phyloP scores from a whole-genome alignment of 768 basidiomycete genomes.

The Pleurotus platypus region DNA sequence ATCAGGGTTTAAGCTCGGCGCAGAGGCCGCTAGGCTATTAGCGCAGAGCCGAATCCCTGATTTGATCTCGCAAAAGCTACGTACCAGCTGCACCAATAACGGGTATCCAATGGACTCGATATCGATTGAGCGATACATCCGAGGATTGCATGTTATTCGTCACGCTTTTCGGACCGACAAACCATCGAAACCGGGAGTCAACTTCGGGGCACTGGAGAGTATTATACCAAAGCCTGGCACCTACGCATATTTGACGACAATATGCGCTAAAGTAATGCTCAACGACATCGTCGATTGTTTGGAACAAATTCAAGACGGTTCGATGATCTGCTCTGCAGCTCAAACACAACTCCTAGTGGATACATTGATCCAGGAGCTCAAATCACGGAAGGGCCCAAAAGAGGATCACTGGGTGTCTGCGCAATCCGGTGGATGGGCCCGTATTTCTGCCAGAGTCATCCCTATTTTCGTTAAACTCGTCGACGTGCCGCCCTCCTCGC shows the following conservation, averaged over 20 bases:
- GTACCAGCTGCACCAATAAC: no score
- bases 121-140: slow-evolving; percentile 5
- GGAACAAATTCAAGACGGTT: neutral
- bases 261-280: slow-evolving; percentile 5
- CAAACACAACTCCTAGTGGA: slow-evolving; percentile 2
- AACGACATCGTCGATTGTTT: slow-evolving; percentile 6
- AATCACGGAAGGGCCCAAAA: slow-evolving; percentile 4
- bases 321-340: neutral
- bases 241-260: neutral
- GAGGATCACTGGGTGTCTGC: slow-evolving; percentile 2
- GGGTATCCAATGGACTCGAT: neutral
- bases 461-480: slow-evolving; percentile 6
- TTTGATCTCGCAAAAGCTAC: no score
- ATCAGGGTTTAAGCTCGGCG: neutral
- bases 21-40: neutral
- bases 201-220: neutral
- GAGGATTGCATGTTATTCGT: slow-evolving; percentile 5
- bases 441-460: slow-evolving; percentile 2
- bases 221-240: neutral
- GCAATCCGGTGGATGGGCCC: slow-evolving; percentile 1
- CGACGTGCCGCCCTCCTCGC: neutral
- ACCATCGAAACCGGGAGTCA: neutral
- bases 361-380: slow-evolving; percentile 6
- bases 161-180: neutral
- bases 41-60: no score